A percentile compares a stretch with the other conserved stretches of the same genome.
Evolutionary conservation across 768 basidiomycete genomes (phyloP).

Genomic region (Lepiota brunneoincarnata): DNA sequence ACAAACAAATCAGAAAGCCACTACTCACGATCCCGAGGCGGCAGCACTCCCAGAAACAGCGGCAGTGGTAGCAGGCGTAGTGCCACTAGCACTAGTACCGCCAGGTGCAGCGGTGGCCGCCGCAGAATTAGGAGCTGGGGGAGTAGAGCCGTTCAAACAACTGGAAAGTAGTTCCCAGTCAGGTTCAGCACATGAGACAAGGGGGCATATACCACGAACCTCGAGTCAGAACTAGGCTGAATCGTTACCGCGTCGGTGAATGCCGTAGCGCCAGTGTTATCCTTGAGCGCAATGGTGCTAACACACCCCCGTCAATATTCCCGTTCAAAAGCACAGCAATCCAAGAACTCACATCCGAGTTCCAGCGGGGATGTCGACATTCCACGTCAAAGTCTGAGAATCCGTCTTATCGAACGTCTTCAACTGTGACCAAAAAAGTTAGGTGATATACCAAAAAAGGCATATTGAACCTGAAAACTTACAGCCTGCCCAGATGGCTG

Average conservation of each 20-base stretch:
- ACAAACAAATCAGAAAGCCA: neutral
- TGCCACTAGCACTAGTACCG: neutral
- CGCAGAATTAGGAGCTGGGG: neutral
- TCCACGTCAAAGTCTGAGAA: conserved; percentile 51
- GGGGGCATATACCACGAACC: conserved; percentile 23
- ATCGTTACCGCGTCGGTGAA: conserved; percentile 54
- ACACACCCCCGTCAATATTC: neutral
- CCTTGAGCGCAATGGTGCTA: conserved; percentile 59
- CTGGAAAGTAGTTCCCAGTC: neutral
- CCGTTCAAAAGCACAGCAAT: neutral
- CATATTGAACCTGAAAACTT: conserved; percentile 18
- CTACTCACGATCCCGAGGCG: neutral
- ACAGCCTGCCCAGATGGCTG: conserved; percentile 53
- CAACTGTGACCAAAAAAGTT: conserved; percentile 36
- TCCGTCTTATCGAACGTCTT: conserved; percentile 47
- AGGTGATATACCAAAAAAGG: conserved; percentile 14
- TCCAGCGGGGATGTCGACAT: conserved; percentile 41
- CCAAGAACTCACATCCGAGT: conserved; percentile 43
- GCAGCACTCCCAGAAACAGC: neutral
- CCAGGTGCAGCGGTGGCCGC: conserved; percentile 4
- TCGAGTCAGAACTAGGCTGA: conserved; percentile 28
- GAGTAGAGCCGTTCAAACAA: conserved; percentile 1
- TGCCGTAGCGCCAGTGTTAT: conserved; percentile 48
- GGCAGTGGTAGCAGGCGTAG: neutral
- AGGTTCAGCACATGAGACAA: neutral